phyloP scores from a whole-genome alignment of 83 land plant genomes.

The Picea mariana region DNA sequence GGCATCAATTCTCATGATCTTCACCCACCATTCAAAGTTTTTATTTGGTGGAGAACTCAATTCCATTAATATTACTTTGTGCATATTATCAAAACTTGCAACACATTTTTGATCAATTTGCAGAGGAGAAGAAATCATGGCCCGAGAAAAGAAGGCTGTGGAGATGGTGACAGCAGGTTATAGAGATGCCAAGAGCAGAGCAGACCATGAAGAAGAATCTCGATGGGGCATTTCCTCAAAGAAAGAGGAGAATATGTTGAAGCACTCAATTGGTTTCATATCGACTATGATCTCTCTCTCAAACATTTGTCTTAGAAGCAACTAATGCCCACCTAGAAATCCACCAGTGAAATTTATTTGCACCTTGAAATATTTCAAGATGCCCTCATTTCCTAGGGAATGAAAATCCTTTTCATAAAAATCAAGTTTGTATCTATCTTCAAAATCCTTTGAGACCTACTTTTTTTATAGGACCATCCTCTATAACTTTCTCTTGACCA shows the following conservation, averaged over 20 bases:
- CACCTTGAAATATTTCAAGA: slow-evolving; percentile 61
- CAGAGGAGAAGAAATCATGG: slow-evolving; percentile 12
- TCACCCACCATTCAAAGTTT: too few relatives aligned
- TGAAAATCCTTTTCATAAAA: too few relatives aligned
- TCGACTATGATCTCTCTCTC: slow-evolving; percentile 82
- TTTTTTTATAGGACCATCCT: too few relatives aligned
- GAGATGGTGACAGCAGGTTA: slow-evolving; percentile 67
- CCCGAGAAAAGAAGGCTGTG: slow-evolving; percentile 37
- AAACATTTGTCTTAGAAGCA: slow-evolving; percentile 57
- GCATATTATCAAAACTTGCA: too few relatives aligned
- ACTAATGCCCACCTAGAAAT: slow-evolving; percentile 92
- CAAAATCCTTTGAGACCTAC: too few relatives aligned
- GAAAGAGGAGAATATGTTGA: slow-evolving; percentile 84
- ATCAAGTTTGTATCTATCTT: too few relatives aligned
- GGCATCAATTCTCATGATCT: too few relatives aligned
- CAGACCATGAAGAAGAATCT: slow-evolving; percentile 88
- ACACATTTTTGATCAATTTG: too few relatives aligned
- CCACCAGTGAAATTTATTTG: slow-evolving; percentile 82
- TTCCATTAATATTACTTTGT: too few relatives aligned
- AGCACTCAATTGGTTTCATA: slow-evolving; percentile 88
- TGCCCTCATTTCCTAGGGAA: slow-evolving; percentile 90
- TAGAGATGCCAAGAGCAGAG: slow-evolving; percentile 59
- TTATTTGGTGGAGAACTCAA: too few relatives aligned
- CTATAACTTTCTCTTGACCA: too few relatives aligned
- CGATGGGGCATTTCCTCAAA: slow-evolving; percentile 79